Conservation (phyloP, 352 stramenopile genomes). For the Aphanomyces invadans region DNA sequence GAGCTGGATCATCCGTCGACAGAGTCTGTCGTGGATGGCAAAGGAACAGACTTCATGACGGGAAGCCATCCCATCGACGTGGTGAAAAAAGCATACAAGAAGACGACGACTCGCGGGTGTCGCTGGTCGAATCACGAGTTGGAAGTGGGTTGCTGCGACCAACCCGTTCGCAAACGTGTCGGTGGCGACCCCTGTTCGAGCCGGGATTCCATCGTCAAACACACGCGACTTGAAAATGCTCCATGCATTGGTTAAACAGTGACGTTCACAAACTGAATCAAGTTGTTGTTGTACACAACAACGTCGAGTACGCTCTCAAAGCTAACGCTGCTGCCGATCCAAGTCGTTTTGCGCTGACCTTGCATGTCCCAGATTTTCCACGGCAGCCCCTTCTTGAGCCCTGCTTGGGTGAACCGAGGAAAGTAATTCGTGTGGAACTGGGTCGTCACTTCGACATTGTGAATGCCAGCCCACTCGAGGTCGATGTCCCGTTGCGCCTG, state of each 20-base stretch:
- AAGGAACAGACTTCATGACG: too few relatives aligned
- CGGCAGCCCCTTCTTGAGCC: background rate
- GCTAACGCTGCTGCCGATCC: background rate
- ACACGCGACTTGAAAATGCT: too few relatives aligned
- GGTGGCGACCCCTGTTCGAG: too few relatives aligned
- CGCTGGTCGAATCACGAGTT: too few relatives aligned
- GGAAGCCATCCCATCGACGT: too few relatives aligned
- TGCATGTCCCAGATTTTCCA: slow-evolving; percentile 5
- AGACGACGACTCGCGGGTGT: too few relatives aligned
- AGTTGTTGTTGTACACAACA: background rate
- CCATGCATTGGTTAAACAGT: background rate
- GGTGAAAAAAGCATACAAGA: too few relatives aligned
- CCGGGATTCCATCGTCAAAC: too few relatives aligned
- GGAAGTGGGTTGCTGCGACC: too few relatives aligned
- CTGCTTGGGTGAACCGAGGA: background rate
- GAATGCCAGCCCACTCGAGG: background rate
- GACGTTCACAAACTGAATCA: background rate
- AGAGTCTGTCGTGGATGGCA: too few relatives aligned
- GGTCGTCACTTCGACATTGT: background rate
- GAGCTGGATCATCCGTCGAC: too few relatives aligned
- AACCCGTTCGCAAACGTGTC: too few relatives aligned
- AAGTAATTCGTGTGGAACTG: background rate
- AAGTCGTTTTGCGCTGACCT: background rate
- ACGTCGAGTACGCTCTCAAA: background rate
- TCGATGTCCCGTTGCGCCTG: background rate